Evolutionary conservation across 768 basidiomycete genomes (phyloP), one percentile per base, ranked within the genome.

Genomic region (Gloeophyllum trabeum): DNA sequence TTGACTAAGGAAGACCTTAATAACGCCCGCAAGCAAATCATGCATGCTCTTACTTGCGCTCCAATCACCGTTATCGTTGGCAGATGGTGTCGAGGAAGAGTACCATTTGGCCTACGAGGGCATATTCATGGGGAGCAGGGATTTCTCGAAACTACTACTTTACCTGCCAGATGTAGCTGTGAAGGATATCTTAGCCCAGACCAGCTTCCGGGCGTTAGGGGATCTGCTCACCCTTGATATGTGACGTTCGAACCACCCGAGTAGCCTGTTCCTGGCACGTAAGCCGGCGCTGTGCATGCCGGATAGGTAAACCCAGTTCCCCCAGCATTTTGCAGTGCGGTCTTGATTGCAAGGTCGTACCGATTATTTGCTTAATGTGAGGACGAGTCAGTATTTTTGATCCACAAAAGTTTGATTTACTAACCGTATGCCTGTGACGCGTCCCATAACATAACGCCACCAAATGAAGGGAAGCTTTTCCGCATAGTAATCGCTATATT

Each of bases 261-360:
- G 54, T 83, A 81, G 43, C 53, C 61, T 5, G 55, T 64, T 14
- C 75, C 73, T 6, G 70, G 53, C 39, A 63, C 61, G 50, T 59
- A 82, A 0, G 74, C 66, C 14, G 75, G 63, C 6, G 78, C 75
- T 30, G 70, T 65, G 53, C 79, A 83, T 40, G 71, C 48, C 13
- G 79, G 77, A 58, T 66, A 81, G 2, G 71, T 73, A 56, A 82
- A 83, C 5, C 79, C 78, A 14, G 74, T 76, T n/a, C 78, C 76
- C 37, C 80, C 79, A 25, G 79, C 74, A 12, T 73, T 71, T 12
- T 60, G 56, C 26, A 82, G 63, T 21, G 73, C 67, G 44, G 70
- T 68, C 60, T 84, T 82, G 46, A 81, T 72, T 4, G 68, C 73
- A 13, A 67, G 54, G 50, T 81, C 77, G 48, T 70, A 82, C 22